Conservation (phyloP, 1,284 basidiomycete species). For the Fistulina hepatica region DNA sequence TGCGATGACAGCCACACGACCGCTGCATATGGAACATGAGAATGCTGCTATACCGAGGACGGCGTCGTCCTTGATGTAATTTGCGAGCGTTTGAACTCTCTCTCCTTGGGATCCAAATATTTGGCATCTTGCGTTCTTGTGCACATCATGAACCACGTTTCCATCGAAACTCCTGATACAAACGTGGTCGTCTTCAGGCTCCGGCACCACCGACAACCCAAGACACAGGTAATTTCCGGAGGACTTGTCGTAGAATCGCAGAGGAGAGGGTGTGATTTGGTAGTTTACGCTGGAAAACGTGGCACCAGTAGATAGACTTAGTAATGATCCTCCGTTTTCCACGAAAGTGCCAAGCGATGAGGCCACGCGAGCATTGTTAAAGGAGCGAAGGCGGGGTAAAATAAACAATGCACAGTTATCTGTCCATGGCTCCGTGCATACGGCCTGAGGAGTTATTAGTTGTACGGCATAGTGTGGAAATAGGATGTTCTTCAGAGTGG, state of each 20-base stretch:
- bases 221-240: neutral
- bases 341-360: neutral
- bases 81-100: too few species aligned
- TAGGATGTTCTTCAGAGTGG: constrained; percentile 49
- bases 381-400: constrained; percentile 51
- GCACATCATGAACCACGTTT: neutral
- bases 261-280: neutral
- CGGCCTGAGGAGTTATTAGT: constrained; percentile 41
- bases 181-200: neutral
- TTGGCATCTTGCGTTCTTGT: neutral
- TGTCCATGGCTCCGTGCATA: constrained; percentile 69
- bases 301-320: constrained; percentile 39
- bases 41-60: too few species aligned
- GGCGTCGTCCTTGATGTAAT: too few species aligned
- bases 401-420: constrained; percentile 67
- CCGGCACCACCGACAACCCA: neutral
- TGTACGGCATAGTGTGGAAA: constrained; percentile 73
- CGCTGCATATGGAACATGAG: too few species aligned
- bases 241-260: neutral
- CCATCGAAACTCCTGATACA: too few species aligned
- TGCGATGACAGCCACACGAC: too few species aligned
- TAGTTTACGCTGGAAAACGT: neutral
- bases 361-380: constrained; percentile 8
- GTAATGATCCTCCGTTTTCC: constrained; percentile 49
- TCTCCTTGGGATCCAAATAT: too few species aligned